Conservation (phyloP, 2,329 filamentous ascomycete species). For the Fusarium falciforme region DNA sequence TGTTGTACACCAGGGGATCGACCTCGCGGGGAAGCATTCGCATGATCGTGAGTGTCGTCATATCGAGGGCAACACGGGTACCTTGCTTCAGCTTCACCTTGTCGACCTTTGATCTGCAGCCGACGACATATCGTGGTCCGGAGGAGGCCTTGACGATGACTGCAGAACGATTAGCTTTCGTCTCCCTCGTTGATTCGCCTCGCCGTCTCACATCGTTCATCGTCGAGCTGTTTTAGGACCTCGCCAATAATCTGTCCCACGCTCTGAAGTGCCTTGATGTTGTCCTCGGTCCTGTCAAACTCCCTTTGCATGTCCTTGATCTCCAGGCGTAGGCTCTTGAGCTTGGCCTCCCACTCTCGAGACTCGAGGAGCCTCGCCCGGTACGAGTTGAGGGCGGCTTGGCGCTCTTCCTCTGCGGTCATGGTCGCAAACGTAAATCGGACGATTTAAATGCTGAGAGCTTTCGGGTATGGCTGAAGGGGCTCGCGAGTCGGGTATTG, state of each 20-base stretch:
- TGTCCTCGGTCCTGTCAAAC: constrained; percentile 97
- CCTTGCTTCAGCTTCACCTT: constrained; percentile 98
- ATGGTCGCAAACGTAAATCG: constrained; percentile 48
- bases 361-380: constrained; percentile 90
- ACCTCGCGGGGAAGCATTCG: constrained; percentile 99
- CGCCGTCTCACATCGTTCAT: constrained; percentile 86
- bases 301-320: constrained; percentile 96
- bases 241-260: constrained; percentile 99
- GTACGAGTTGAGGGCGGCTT: constrained; percentile 81
- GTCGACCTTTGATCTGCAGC: constrained; percentile 98
- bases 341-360: constrained; percentile 97
- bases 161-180: constrained; percentile 53
- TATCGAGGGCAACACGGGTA: constrained; percentile 95
- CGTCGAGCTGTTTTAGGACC: constrained; percentile 97
- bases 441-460: not conserved
- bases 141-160: constrained; percentile 99
- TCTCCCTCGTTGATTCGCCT: constrained; percentile 11
- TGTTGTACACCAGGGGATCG: constrained; percentile 98
- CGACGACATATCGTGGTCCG: constrained; percentile 96
- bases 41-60: constrained; percentile 99
- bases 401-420: constrained; percentile 68
- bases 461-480: not conserved
- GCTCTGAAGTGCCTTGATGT: constrained; percentile 99
- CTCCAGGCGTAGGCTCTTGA: constrained; percentile 92
- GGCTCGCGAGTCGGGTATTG: constrained; percentile 17